Evolutionary conservation across 768 basidiomycete species (phyloP), one percentile per base, ranked within the genome.

Genomic region (Clitopilus passeckerianus): DNA sequence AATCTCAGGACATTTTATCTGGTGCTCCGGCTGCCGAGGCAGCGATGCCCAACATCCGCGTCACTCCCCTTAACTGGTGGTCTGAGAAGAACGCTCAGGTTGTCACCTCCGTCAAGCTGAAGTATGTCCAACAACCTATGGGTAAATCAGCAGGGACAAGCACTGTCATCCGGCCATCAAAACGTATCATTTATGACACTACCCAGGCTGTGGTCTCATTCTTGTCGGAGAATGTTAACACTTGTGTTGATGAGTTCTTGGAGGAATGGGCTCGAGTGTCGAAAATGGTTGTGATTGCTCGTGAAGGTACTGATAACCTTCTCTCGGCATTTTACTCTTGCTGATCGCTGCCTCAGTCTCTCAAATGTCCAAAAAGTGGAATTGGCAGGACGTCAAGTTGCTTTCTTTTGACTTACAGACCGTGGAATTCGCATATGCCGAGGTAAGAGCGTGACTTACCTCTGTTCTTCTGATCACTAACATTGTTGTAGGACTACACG

Each of bases 191-290:
- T 37, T 95, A 95, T 66, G 93, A 97, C 67, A 89, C 92, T 9
- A 84, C 81, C 23, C 89, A 93, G 63, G 94, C 93, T 14, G 84
- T 97, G 14, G 91, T 96, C 6, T 93, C 89, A 0, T 95, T 97
- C 71, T 74, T 92, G 34, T 92, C 91, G 1, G 89, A 91, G 64
- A 83, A 94, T 66, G 89, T 95, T 63, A 85, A 93, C 63, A 87
- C 86, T 7, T 95, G 93, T 66, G 91, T 97, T 18, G 89, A 90
- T 60, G 89, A 93, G 65, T 95, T 97, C 69, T 73, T 92, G 64
- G 91, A 94, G 67, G 93, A 95, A 71, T 96, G 94, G 93, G 91
- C 91, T 41, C 79, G 90, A 50, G 90, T 96, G 30, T 92, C 91
- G 18, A 95, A 94, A 73, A 93, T 95, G 83, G 91, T 95, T 12